Percentiles rank a stretch among this genome's conserved stretches.
Evolutionary conservation across 148 eudicot genomes (phyloP).

Genomic region (Linanthus parryae): DNA sequence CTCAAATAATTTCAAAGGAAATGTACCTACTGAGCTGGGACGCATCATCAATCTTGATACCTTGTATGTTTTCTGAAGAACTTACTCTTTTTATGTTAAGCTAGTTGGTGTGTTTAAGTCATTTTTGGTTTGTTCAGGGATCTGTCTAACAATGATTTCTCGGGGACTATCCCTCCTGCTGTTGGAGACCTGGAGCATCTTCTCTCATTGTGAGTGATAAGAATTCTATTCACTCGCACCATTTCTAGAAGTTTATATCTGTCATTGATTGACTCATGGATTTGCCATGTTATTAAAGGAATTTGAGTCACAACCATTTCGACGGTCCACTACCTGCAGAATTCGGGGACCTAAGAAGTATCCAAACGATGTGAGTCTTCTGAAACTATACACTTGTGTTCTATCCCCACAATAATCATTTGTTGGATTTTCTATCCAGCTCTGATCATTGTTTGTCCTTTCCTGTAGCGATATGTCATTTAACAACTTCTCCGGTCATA

Average conservation of each 20-base stretch:
- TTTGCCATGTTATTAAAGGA: too few species aligned
- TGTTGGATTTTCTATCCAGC: not conserved
- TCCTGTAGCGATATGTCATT: constrained; percentile 47
- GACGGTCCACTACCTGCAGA: constrained; percentile 42
- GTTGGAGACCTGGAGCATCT: constrained; percentile 77
- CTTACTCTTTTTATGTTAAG: not conserved
- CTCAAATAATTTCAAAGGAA: constrained; percentile 47
- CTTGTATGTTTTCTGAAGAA: constrained; percentile 48
- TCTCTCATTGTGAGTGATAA: constrained; percentile 42
- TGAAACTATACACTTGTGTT: not conserved
- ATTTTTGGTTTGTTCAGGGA: constrained; percentile 28
- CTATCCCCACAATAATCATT: not conserved
- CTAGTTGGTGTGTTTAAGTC: not conserved
- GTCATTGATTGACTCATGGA: too few species aligned
- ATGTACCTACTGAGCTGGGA: constrained; percentile 54
- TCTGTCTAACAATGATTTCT: constrained; percentile 52
- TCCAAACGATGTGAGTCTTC: constrained; percentile 45
- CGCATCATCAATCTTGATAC: constrained; percentile 59
- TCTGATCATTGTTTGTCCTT: not conserved
- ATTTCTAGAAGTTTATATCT: not conserved
- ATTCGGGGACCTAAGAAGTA: constrained; percentile 54
- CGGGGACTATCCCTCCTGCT: constrained; percentile 54
- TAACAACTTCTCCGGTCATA: constrained; percentile 38
- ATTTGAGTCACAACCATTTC: constrained; percentile 48
- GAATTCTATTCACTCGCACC: not conserved